phyloP scores from a whole-genome alignment of 257 asterid species.

The Capsicum rhomboideum region DNA sequence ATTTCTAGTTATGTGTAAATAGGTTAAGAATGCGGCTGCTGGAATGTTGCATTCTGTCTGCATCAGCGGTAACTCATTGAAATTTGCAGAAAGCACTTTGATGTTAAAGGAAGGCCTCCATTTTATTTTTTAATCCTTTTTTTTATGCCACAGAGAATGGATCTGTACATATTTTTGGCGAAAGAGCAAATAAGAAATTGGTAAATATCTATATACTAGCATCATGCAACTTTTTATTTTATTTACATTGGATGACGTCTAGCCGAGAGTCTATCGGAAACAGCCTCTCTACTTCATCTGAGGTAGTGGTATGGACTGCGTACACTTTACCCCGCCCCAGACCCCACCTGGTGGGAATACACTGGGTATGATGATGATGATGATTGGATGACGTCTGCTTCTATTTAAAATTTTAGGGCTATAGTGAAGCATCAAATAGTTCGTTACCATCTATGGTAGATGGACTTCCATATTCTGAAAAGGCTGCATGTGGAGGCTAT shows the following conservation, averaged over 20 bases:
- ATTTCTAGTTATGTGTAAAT: slow-evolving; percentile 14
- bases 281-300: too few relatives aligned
- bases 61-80: slow-evolving; percentile 46
- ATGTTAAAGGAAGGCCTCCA: neutral
- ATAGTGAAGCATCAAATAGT: slow-evolving; percentile 51
- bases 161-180: slow-evolving; percentile 71
- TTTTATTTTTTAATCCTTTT: slow-evolving; percentile 15
- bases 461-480: slow-evolving; percentile 51
- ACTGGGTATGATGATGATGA: too few relatives aligned
- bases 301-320: too few relatives aligned
- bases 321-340: too few relatives aligned
- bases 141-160: slow-evolving; percentile 56
- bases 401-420: slow-evolving; percentile 39
- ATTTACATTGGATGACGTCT: neutral
- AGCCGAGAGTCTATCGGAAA: too few relatives aligned
- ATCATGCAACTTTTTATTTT: neutral
- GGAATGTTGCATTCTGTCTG: slow-evolving; percentile 98
- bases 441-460: slow-evolving; percentile 49
- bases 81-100: slow-evolving; percentile 1
- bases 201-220: slow-evolving; percentile 25
- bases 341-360: too few relatives aligned
- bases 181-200: slow-evolving; percentile 67
- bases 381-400: neutral
- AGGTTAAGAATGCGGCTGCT: slow-evolving; percentile 81
- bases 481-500: slow-evolving; percentile 91